phyloP scores from a whole-genome alignment of 192 early-diverging fungal species.

The Coemansia umbellata region DNA sequence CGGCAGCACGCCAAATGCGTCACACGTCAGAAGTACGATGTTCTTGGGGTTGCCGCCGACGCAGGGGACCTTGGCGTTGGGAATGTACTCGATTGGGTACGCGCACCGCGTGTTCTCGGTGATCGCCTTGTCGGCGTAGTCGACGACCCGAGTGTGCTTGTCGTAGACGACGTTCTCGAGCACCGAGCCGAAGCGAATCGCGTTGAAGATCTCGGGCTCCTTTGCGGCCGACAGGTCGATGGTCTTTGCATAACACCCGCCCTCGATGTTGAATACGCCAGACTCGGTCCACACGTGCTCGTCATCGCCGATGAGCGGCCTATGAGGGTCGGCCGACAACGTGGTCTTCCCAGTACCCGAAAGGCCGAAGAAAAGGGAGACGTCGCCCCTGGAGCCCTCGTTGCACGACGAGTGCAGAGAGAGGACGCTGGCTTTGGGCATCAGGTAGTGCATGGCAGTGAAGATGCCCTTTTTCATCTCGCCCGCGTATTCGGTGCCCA shows the following conservation, averaged over 20 bases:
- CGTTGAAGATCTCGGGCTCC: constrained; percentile 98
- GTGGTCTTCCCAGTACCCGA: constrained; percentile 99
- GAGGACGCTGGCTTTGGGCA: constrained; percentile 76
- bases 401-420: constrained; percentile 85
- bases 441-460: constrained; percentile 98
- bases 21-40: constrained; percentile 94
- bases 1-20: constrained; percentile 94
- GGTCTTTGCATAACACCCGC: constrained; percentile 98
- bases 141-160: constrained; percentile 66
- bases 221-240: constrained; percentile 94
- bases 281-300: constrained; percentile 99
- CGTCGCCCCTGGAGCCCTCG: constrained; percentile 83
- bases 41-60: constrained; percentile 88
- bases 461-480: constrained; percentile 99
- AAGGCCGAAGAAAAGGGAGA: constrained; percentile 98
- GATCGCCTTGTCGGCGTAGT: constrained; percentile 72
- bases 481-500: constrained; percentile 97
- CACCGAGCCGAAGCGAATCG: constrained; percentile 90
- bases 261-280: constrained; percentile 98
- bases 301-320: constrained; percentile 96
- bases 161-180: constrained; percentile 93
- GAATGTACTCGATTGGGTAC: constrained; percentile 94
- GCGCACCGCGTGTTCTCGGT: constrained; percentile 97
- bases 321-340: constrained; percentile 88
- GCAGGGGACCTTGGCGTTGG: constrained; percentile 92